Conservation (phyloP, 2,329 filamentous ascomycete species). For the Karstenula rhodostoma region DNA sequence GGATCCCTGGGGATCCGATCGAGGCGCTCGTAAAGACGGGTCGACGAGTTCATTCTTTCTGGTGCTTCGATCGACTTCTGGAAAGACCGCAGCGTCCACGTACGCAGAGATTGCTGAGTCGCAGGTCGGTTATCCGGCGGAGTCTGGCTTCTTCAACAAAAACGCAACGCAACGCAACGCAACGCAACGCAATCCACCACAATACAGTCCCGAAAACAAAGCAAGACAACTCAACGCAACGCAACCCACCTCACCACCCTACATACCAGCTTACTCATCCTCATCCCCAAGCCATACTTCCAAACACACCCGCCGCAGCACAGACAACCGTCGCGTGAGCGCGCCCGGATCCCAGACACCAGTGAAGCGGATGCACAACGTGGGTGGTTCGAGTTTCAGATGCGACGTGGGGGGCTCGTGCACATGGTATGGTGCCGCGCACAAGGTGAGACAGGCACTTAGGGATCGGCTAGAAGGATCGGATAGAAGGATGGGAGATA, state of each 20-base stretch:
- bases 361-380: slow-evolving; percentile 24
- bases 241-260: too few species aligned
- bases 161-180: too few species aligned
- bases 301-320: slow-evolving; percentile 10
- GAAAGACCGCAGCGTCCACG: neutral
- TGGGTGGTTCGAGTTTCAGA: slow-evolving; percentile 40
- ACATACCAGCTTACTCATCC: slow-evolving; percentile 7
- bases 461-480: neutral
- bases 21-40: slow-evolving; percentile 42
- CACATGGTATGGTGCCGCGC: slow-evolving; percentile 11
- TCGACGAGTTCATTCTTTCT: slow-evolving; percentile 37
- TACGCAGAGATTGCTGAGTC: neutral
- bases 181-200: too few species aligned
- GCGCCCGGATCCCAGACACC: slow-evolving; percentile 18
- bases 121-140: neutral
- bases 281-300: slow-evolving; percentile 6
- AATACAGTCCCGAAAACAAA: neutral
- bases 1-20: slow-evolving; percentile 43
- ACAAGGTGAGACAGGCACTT: slow-evolving; percentile 21
- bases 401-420: slow-evolving; percentile 4
- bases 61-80: neutral
- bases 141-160: slow-evolving; percentile 11
- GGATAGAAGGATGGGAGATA: neutral
- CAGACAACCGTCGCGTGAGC: slow-evolving; percentile 13
- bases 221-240: too few species aligned